Evolutionary conservation across 441 rosid genomes (phyloP), one percentile per base, ranked within the genome.

Genomic region (Kokia cookei): DNA sequence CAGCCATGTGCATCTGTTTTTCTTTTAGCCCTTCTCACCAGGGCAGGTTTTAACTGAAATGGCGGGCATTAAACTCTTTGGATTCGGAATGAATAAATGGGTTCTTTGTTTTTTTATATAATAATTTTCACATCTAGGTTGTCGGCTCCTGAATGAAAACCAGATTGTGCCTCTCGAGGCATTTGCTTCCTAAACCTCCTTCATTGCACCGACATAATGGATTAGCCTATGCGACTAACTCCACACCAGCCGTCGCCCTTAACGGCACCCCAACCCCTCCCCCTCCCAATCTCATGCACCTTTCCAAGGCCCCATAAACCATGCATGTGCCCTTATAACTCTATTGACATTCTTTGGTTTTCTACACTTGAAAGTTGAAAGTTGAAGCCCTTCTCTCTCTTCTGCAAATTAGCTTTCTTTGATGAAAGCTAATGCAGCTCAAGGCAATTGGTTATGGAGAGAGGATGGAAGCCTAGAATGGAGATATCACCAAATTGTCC

Each of bases 401-500:
- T 40, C 43, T 7, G 43, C 43, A 1, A 40, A 40, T 40, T 67
- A 50, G 72, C 27, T 51, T 69, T 69, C 72, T 24, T 68, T 60
- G 65, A 61, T 61, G 55, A 50, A 50, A 17, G 55, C 55, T 24
- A 64, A 40, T 19, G 50, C 24, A 42, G 50, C 15, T 48, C 14
- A 54, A 69, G 73, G 26, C 6, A 37, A 8, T 7, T 72, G 79
- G 48, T 61, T n/a, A 86, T 90, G 94, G 90, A 90, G 59, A 71
- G 76, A 75, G 86, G 70, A 61, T 86, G 92, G 94, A 84, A 79
- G 67, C 79, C 85, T 51, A 82, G 76, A 66, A 84, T 73, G 66
- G 91, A 86, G 72, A 73, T 82, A 19, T 80, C 89, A 10, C 90
- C 91, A 58, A 88, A 69, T 69, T 90, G 95, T 66, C 95, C 93